Conservation (phyloP, 148 eudicot genomes). For the Cornus controversa region DNA sequence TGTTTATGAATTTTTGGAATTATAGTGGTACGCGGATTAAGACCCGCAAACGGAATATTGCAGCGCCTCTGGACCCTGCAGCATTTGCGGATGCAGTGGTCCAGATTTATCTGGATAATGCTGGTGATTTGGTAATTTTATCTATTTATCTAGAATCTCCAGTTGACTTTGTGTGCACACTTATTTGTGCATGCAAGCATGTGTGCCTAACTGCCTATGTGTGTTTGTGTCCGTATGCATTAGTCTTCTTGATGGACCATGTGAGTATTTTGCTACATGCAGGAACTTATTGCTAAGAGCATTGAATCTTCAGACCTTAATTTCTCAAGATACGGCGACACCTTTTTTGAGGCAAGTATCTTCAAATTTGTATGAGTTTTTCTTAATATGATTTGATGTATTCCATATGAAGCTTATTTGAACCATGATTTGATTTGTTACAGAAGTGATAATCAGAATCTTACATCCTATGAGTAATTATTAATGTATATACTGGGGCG, state of each 20-base stretch:
- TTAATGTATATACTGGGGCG: neutral
- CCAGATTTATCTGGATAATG: constrained; percentile 99
- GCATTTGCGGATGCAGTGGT: constrained; percentile 99
- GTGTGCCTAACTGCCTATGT: too few species aligned
- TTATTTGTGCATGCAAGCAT: neutral
- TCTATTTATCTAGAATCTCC: neutral
- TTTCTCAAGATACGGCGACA: constrained; percentile 96
- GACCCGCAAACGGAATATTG: constrained; percentile 99
- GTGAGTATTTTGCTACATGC: constrained; percentile 15
- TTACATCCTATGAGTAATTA: neutral
- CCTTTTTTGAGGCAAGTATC: constrained; percentile 85
- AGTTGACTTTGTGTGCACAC: neutral
- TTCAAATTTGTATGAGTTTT: neutral
- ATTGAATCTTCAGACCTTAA: constrained; percentile 93
- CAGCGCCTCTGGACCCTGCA: constrained; percentile 99
- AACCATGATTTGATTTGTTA: neutral
- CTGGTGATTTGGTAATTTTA: constrained; percentile 95
- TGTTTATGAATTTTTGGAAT: constrained; percentile 6
- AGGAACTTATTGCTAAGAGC: constrained; percentile 95
- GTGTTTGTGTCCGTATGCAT: neutral
- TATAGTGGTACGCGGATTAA: constrained; percentile 99
- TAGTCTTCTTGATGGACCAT: constrained; percentile 14
- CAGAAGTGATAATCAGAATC: neutral
- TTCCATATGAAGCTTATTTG: neutral
- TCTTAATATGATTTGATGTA: neutral